Conservation (phyloP, 2,329 filamentous ascomycete genomes). For the Septoria petroselini region DNA sequence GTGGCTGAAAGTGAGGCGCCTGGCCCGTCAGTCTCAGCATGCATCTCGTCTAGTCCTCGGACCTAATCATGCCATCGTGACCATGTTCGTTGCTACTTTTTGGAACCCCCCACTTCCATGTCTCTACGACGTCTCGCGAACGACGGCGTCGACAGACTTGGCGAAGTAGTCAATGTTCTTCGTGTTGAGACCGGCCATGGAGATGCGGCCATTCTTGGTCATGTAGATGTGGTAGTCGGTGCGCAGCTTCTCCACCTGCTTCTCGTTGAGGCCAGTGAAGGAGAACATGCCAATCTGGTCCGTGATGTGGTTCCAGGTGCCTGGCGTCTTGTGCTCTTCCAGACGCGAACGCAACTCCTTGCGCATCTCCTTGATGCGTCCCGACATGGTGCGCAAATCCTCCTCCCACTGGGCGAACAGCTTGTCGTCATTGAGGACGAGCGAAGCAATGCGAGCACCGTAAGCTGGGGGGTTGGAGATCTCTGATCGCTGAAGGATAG, state of each 20-base stretch:
- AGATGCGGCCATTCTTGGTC: conserved; percentile 97
- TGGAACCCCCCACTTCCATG: not conserved
- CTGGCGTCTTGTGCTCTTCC: conserved; percentile 80
- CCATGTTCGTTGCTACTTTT: conserved; percentile 2
- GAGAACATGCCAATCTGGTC: conserved; percentile 99
- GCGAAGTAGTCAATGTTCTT: conserved; percentile 92
- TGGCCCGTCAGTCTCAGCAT: conserved; percentile 3
- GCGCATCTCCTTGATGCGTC: conserved; percentile 91
- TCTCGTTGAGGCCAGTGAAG: conserved; percentile 76
- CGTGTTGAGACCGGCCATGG: conserved; percentile 95
- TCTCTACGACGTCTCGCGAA: conserved; percentile 51
- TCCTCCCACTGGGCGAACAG: conserved; percentile 91
- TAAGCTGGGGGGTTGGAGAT: conserved; percentile 97
- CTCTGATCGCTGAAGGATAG: conserved; percentile 92
- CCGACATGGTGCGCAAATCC: conserved; percentile 89
- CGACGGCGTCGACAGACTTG: conserved; percentile 80
- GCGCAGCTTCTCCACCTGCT: conserved; percentile 68
- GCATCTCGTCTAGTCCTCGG: not conserved
- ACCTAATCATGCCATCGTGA: not conserved
- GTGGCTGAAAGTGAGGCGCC: conserved; percentile 6
- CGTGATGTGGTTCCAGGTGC: conserved; percentile 94
- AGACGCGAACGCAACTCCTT: conserved; percentile 72
- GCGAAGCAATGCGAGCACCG: conserved; percentile 82
- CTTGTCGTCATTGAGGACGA: conserved; percentile 74
- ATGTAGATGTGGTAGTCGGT: conserved; percentile 76